Evolutionary conservation across 257 asterid species (phyloP), one percentile per base, ranked within the genome.

Genomic region (Rauvolfia tetraphylla): DNA sequence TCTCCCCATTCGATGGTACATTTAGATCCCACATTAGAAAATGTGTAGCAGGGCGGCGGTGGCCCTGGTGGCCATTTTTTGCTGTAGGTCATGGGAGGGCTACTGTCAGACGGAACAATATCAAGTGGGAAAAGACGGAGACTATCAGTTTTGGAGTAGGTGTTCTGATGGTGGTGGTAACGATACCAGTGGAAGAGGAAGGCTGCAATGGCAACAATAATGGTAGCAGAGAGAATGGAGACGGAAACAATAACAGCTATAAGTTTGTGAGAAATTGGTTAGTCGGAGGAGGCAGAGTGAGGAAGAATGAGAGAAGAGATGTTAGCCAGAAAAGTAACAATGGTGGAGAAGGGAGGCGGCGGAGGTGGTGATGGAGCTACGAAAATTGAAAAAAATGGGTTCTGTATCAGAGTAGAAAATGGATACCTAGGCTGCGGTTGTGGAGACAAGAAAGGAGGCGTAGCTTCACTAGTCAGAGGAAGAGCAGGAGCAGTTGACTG

Each of bases 271-370:
- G 84, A 78, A 63, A 84, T 74, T 77, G 91, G 88, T 41, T 78
- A 84, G 78, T 76, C 83, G 59, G 93, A 57, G 81, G 90, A 77
- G n/a, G 79, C 75, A 68, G 96, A 69, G 27, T 65, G 88, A 9
- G 97, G 97, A 71, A 89, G 85, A 77, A 85, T 89, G 79, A 92
- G 89, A 76, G 97, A 92, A 77, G 98, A 93, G 80, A 93, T 87
- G 76, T 93, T 93, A 68, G 98, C 97, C 22, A 97, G 97, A 42
- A 90, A 87, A 1, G 94, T 84, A 48, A 89, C 78, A 59, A 84
- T 57, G 12, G 85, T 57, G 73, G 87, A 10, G 73, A 80, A 29
- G 1, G 85, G 77, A 27, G 87, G 81, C 3, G 87, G 65, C 1
- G 88, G 83, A 0, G 88, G 87, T 1, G 87, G 84, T 5, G 97